Percentiles rank a stretch among this genome's conserved stretches.
phyloP scores from a whole-genome alignment of 2,329 filamentous ascomycete species.

The Penicillium verrucosum region DNA sequence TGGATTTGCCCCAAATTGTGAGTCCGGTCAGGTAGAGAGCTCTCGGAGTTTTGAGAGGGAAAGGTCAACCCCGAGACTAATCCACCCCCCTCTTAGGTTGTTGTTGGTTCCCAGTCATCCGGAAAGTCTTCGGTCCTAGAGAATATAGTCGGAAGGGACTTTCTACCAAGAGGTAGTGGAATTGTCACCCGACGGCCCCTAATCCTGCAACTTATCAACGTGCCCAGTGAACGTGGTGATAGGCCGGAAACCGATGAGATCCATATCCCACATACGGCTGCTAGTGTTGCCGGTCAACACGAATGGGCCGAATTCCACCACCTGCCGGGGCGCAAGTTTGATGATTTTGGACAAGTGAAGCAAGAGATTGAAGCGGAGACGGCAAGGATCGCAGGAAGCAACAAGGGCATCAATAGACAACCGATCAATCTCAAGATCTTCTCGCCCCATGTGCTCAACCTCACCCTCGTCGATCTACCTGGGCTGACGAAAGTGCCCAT shows the following conservation, averaged over 20 bases:
- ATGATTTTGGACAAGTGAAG: constrained; percentile 89
- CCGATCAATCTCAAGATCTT: constrained; percentile 99
- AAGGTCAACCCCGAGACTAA: constrained; percentile 13
- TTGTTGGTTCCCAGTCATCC: constrained; percentile 96
- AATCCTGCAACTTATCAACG: constrained; percentile 97
- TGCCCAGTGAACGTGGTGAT: constrained; percentile 71
- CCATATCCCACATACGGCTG: constrained; percentile 71
- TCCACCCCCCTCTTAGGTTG: constrained; percentile 61
- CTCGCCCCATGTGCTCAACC: constrained; percentile 91
- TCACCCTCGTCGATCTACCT: constrained; percentile 93
- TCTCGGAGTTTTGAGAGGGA: background rate
- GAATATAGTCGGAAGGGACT: constrained; percentile 97
- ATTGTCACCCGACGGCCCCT: constrained; percentile 93
- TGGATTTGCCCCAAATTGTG: constrained; percentile 98
- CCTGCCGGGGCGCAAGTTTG: constrained; percentile 82
- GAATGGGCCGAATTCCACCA: constrained; percentile 97
- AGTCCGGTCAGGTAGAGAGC: constrained; percentile 33
- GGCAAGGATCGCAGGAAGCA: constrained; percentile 86
- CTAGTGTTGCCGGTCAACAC: constrained; percentile 63
- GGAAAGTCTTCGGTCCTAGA: constrained; percentile 98
- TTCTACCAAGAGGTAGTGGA: constrained; percentile 90
- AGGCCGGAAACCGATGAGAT: constrained; percentile 62
- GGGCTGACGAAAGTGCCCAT: constrained; percentile 98
- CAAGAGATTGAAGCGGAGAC: constrained; percentile 98
- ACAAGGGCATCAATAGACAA: constrained; percentile 96